Percentiles rank a stretch among this genome's conserved stretches.
phyloP scores from a whole-genome alignment of 2,329 filamentous ascomycete genomes.

The Fusarium continuum region DNA sequence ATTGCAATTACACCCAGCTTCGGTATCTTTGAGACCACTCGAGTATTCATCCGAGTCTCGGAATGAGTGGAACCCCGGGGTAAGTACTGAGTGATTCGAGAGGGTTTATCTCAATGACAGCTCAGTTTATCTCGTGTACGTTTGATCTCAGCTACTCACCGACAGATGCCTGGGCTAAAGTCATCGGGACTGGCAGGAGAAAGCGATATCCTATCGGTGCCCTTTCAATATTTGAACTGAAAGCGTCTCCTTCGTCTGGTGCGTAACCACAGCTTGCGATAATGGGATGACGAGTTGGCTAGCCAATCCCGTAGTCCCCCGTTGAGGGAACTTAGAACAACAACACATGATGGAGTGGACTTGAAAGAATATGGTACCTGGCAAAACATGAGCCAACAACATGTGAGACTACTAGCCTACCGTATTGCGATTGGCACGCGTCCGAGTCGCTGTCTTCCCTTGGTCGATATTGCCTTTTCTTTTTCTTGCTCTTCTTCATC shows the following conservation, averaged over 20 bases:
- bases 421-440: constrained; percentile 8
- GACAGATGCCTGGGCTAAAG: background rate
- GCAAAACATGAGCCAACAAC: background rate
- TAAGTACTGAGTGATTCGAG: background rate
- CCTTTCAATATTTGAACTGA: background rate
- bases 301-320: background rate
- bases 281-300: background rate
- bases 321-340: background rate
- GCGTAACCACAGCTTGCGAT: constrained; percentile 10
- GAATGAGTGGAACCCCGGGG: background rate
- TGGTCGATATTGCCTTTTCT: background rate
- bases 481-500: background rate
- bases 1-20: constrained; percentile 5
- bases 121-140: background rate
- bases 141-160: background rate
- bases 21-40: background rate
- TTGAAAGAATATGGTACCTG: background rate
- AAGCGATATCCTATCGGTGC: background rate
- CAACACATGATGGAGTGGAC: background rate
- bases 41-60: no score
- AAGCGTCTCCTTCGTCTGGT: background rate
- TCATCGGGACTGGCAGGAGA: background rate
- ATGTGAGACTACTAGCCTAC: background rate
- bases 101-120: background rate
- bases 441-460: constrained; percentile 21